phyloP scores from a whole-genome alignment of 1,284 basidiomycete species.

The Heterobasidion occidentale region DNA sequence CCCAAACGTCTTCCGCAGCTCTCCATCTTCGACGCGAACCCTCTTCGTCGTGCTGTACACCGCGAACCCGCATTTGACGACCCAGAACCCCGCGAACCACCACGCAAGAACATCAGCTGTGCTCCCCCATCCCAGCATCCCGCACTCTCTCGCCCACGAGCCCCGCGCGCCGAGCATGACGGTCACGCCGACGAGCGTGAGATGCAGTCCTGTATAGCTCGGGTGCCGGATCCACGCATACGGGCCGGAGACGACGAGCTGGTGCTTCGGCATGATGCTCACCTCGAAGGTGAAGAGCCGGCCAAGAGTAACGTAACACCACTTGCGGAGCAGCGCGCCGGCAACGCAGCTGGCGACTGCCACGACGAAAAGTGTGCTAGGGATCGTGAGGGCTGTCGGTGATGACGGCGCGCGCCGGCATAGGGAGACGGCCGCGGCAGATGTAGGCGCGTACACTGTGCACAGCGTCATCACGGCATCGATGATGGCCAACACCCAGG shows the following conservation, averaged over 20 bases:
- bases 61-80: too few relatives aligned
- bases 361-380: constrained; percentile 31
- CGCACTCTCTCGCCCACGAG: not conserved
- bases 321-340: not conserved
- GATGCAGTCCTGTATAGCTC: constrained; percentile 2
- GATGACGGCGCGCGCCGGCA: too few relatives aligned
- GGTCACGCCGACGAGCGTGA: not conserved
- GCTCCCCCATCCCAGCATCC: constrained; percentile 13
- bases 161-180: not conserved
- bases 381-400: not conserved
- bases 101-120: constrained; percentile 22
- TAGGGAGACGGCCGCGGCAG: too few relatives aligned
- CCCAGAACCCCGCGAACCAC: too few relatives aligned
- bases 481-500: too few relatives aligned
- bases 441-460: too few relatives aligned
- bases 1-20: too few relatives aligned
- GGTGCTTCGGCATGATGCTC: constrained; percentile 5
- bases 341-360: constrained; percentile 27
- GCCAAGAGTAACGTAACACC: constrained; percentile 1
- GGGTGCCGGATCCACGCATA: constrained; percentile 9
- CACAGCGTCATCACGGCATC: too few relatives aligned
- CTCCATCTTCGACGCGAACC: too few relatives aligned
- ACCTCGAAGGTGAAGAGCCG: constrained; percentile 7
- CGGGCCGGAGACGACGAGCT: constrained; percentile 7
- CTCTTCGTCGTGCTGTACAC: too few relatives aligned